Base-by-base conservation (phyloP, 2,329 filamentous ascomycete genomes). In the Diplocarpon rosae region DNA sequence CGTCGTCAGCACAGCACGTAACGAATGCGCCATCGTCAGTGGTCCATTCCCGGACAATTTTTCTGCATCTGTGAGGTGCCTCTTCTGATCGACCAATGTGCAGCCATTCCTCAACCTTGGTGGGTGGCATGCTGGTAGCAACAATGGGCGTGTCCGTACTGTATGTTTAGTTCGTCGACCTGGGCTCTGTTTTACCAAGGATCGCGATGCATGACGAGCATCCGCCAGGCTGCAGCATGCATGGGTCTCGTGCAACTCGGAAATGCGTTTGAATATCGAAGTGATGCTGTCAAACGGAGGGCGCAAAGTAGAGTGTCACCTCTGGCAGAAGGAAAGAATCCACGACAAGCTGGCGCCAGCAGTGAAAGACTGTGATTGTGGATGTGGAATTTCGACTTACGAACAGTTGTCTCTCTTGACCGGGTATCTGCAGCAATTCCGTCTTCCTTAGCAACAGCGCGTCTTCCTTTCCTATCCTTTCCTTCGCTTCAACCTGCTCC, bases 1-100 rank as follows among this genome's bases (percentile, higher is more conserved):
- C 53, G 59, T 63, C 49, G 56, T 66, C 54, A 66, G 64, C 59
- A 60, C 54, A 52, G 51, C 56, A 62, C 46, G 54, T 62, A 40
- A 62, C 51, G 56, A 56, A 61, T 59, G 56, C 56, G 50, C 56
- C 57, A 33, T 57, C 50, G 31, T 56, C 55, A 45, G 54, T 56
- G 35, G 51, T 52, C 56, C 58, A 59, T 59, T 60, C 56, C 43
- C 48, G 45, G 24, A 58, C 43, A 31, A 59, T 60, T 49, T 53
- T 56, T 45, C 55, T 59, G 57, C 59, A 63, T 52, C 59, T 53
- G 52, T 63, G 62, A 44, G 58, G 58, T 49, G 52, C 56, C 46
- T 47, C 52, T 28, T 59, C 56, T 52, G 55, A 51, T 49, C 47
- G 43, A 12, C 56, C 52, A 41, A 42, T 48, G 35, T 53, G 47